Evolutionary conservation across 2,329 filamentous ascomycete genomes (phyloP), one percentile per base, ranked within the genome.

Genomic region (Penicillium digitatum): DNA sequence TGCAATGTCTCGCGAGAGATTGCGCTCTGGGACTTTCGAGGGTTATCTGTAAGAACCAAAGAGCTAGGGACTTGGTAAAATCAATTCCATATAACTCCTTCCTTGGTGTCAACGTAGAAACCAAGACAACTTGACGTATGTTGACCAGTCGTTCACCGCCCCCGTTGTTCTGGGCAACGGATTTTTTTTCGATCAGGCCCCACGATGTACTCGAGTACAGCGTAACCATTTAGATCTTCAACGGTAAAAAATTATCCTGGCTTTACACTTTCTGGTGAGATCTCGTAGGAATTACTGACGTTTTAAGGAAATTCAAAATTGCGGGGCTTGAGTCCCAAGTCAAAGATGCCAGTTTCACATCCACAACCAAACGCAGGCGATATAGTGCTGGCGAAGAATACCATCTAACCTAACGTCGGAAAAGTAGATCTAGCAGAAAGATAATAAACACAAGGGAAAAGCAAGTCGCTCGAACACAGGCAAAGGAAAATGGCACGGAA

Each of bases 61-160:
- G 22, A 43, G 37, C 35, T 52, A 48, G 24, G 34, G 50, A 52
- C 37, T 53, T 48, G 39, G 20, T 43, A 5, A 32, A 8, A 51
- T 16, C 34, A 35, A 40, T 48, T 31, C 24, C 50, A 42, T 40
- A 39, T 39, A 26, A 20, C 38, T 27, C 16, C 16, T 49, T 27
- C 50, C 44, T 53, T 39, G 27, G 22, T 52, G 56, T 52, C 22
- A 47, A 39, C 26, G 42, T 48, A 34, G 20, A 48, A 54, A 37
- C 34, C 31, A 37, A 50, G 49, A 40, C 48, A 38, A 34, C 16
- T 50, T 31, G 22, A 27, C 29, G 31, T 46, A 18, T 59, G 57
- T 62, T 62, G 58, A 62, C 56, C 39, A 40, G 20, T 35, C 9
- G 1, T 46, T 62, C 57, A 63, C 61, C 61, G 61, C 58, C 56